Base-by-base conservation (phyloP, 768 basidiomycete genomes). In the Lyophyllum atratum region DNA sequence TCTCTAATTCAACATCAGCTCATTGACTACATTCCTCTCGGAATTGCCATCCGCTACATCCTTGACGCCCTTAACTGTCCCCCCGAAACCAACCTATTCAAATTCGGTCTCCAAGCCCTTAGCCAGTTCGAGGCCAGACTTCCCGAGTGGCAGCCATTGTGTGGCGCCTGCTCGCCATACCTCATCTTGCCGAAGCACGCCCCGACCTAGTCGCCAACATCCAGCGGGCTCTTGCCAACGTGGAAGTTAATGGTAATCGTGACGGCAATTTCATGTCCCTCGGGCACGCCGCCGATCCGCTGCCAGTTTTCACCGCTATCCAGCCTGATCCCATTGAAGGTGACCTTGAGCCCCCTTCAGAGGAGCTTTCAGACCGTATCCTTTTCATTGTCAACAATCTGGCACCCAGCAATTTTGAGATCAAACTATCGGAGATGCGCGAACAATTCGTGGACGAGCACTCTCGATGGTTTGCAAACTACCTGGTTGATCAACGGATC, bases 311-410 rank as follows among this genome's bases (percentile, higher is more conserved):
- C 75, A 86, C 79, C 6, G 80, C 95, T 28, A 91, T 96, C 43
- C 86, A 83, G 58, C 85, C 90, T 11, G 92, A 94, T 65, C 62
- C 66, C 9, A 69, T 89, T 40, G 83, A 86, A n/a, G 77, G 78
- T 12, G 84, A 84, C 45, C 77, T 88, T 17, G 78, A 82, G 44
- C 71, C 78, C 51, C 97, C 97, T 3, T 83, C 89, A 3, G 93
- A 97, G 70, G 93, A 93, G 63, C 72, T 89, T 34, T 93, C 93
- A 26, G 97, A 99, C 78, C 89, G 86, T 59, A 94, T 99, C 61
- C 78, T 98, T 46, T 99, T 99, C 80, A 96, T 98, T 65, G 87
- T 99, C 73, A 99, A 99, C 77, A 98, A 99, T 63, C 82, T 99
- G 55, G 95, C 96, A 0, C 92, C 93, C 10, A 91, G 80, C 71